A percentile compares a stretch with the other conserved stretches of the same genome.
phyloP scores from a whole-genome alignment of 495 filamentous ascomycete species.

The Neurospora intermedia region DNA sequence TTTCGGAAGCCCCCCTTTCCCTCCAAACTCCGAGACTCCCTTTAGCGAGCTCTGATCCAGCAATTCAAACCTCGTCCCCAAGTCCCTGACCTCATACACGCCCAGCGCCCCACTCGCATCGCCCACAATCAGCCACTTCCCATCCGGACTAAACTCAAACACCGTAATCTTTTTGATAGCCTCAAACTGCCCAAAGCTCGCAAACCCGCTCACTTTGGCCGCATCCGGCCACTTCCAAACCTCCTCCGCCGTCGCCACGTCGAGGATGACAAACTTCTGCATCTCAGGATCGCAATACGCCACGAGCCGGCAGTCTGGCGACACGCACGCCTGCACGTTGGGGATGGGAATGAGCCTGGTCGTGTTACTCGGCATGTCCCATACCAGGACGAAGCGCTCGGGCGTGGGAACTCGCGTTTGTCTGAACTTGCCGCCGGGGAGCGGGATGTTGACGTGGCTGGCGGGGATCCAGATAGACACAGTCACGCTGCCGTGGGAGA shows the following conservation, averaged over 20 bases:
- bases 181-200: slow-evolving; percentile 16
- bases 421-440: slow-evolving; percentile 10
- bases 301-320: slow-evolving; percentile 17
- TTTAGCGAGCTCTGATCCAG: neutral
- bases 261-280: slow-evolving; percentile 12
- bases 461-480: slow-evolving; percentile 24
- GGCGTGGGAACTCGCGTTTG: slow-evolving; percentile 3
- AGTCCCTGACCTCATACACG: slow-evolving; percentile 14
- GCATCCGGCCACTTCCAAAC: slow-evolving; percentile 20
- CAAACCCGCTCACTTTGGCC: slow-evolving; percentile 1
- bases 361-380: slow-evolving; percentile 16
- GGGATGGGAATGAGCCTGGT: slow-evolving; percentile 19
- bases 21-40: neutral
- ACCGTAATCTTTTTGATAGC: slow-evolving; percentile 14
- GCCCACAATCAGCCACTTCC: slow-evolving; percentile 15
- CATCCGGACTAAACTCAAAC: slow-evolving; percentile 21
- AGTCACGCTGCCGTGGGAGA: slow-evolving; percentile 9
- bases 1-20: neutral
- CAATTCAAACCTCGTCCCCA: slow-evolving; percentile 8
- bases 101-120: slow-evolving; percentile 15
- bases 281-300: slow-evolving; percentile 16
- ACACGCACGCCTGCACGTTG: slow-evolving; percentile 17
- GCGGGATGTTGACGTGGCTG: slow-evolving; percentile 11
- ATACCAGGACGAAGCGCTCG: slow-evolving; percentile 16
- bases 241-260: slow-evolving; percentile 10